Percentiles rank a stretch among this genome's conserved stretches.
Evolutionary conservation across 768 basidiomycete genomes (phyloP).

Genomic region (Strobilomyces dryophilus): DNA sequence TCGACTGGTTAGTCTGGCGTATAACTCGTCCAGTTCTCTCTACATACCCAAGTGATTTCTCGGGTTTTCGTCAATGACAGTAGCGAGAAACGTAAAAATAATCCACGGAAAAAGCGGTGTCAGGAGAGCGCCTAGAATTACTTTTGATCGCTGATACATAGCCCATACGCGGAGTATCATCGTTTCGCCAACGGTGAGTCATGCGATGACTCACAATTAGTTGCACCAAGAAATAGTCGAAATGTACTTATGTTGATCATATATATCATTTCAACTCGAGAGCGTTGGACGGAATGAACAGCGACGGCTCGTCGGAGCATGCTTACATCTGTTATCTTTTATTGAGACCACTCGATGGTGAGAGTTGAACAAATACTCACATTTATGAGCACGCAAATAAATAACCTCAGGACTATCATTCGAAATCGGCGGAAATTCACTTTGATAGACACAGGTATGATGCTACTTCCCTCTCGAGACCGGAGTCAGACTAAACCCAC

Average conservation of each 20-base stretch:
- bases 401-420: neutral
- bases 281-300: neutral
- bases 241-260: neutral
- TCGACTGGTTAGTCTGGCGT: neutral
- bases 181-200: neutral
- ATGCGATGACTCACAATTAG: neutral
- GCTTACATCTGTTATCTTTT: constrained; percentile 7
- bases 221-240: neutral
- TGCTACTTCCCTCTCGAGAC: constrained; percentile 4
- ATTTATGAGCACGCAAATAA: neutral
- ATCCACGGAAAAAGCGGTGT: neutral
- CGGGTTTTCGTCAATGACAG: neutral
- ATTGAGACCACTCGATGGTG: too few relatives aligned
- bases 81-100: neutral
- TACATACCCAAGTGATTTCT: neutral
- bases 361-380: neutral
- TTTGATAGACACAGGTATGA: constrained; percentile 3
- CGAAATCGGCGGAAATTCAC: neutral
- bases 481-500: neutral
- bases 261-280: constrained; percentile 1
- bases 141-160: neutral
- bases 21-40: too few relatives aligned
- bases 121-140: neutral
- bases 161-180: constrained; percentile 5
- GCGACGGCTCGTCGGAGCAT: neutral